Evolutionary conservation across 306 rosid species (phyloP).

Genomic region (Myrica gale): DNA sequence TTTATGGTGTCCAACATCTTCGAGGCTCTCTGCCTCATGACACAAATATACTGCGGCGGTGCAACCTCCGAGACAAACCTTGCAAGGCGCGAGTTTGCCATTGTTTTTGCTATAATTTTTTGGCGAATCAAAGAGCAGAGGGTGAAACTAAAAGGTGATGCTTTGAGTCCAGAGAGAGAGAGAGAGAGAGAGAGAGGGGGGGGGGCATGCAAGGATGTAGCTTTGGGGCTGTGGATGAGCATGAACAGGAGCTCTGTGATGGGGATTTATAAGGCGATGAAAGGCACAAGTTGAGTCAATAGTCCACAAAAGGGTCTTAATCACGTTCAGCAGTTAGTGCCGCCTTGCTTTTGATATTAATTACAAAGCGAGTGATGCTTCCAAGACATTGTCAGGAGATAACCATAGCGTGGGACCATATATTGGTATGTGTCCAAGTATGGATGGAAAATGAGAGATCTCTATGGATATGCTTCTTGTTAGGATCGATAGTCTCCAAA

Average conservation of each 20-base stretch:
- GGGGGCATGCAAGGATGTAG: background rate
- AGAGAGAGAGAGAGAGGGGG: background rate
- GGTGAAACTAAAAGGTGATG: background rate
- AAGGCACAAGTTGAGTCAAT: conserved; percentile 34
- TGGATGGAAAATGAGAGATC: conserved; percentile 41
- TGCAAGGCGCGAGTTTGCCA: conserved; percentile 77
- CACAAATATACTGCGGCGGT: conserved; percentile 83
- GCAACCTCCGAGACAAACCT: conserved; percentile 86
- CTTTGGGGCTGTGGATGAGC: conserved; percentile 24
- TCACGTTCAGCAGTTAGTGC: conserved; percentile 52
- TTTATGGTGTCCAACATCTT: conserved; percentile 84
- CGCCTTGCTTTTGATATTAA: conserved; percentile 54
- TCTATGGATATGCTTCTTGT: conserved; percentile 33
- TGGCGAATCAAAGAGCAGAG: background rate
- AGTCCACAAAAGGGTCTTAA: conserved; percentile 27
- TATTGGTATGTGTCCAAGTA: conserved; percentile 36
- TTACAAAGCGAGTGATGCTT: conserved; percentile 12
- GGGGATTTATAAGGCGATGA: conserved; percentile 38
- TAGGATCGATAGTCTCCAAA: background rate
- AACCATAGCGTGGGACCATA: conserved; percentile 21
- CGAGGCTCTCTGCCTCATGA: conserved; percentile 72
- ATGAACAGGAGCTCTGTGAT: conserved; percentile 16
- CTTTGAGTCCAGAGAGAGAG: background rate
- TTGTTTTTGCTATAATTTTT: conserved; percentile 2
- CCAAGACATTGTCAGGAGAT: conserved; percentile 18